Evolutionary conservation across 768 basidiomycete genomes (phyloP).

Genomic region (Hygrocybe punicea): DNA sequence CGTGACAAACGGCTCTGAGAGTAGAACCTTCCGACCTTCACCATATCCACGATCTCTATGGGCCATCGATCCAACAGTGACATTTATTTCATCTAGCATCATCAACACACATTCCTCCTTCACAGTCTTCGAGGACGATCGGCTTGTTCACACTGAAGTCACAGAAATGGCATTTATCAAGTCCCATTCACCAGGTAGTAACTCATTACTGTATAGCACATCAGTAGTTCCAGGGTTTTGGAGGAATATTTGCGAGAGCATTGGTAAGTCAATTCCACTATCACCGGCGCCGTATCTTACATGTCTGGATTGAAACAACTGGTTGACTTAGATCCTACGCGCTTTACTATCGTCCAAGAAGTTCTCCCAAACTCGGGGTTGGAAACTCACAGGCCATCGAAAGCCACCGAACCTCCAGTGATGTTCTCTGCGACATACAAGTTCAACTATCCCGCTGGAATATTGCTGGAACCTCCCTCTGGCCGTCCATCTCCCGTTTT

Average conservation of each 20-base stretch:
- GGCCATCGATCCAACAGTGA: constrained; percentile 64
- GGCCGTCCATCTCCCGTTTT: constrained; percentile 15
- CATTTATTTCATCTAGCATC: constrained; percentile 50
- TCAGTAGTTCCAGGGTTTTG: constrained; percentile 63
- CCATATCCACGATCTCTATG: constrained; percentile 51
- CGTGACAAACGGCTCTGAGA: constrained; percentile 32
- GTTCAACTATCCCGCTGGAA: constrained; percentile 42
- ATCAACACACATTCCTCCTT: constrained; percentile 54
- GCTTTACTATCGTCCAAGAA: constrained; percentile 65
- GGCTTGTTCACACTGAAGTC: constrained; percentile 51
- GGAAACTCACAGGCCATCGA: constrained; percentile 29
- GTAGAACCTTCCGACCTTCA: constrained; percentile 30
- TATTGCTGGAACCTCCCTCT: constrained; percentile 4
- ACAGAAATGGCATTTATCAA: constrained; percentile 35
- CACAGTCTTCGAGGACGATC: constrained; percentile 49
- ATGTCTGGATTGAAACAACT: neutral
- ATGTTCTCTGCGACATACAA: constrained; percentile 60
- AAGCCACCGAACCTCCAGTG: constrained; percentile 21
- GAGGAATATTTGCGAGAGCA: constrained; percentile 52
- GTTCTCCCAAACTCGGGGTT: constrained; percentile 33
- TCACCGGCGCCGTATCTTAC: neutral
- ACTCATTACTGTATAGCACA: constrained; percentile 53
- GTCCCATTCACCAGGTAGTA: constrained; percentile 23
- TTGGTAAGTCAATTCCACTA: constrained; percentile 42
- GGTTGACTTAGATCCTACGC: constrained; percentile 52